Conservation (phyloP, 345 rosid species). For the Rhizophora mangle region DNA sequence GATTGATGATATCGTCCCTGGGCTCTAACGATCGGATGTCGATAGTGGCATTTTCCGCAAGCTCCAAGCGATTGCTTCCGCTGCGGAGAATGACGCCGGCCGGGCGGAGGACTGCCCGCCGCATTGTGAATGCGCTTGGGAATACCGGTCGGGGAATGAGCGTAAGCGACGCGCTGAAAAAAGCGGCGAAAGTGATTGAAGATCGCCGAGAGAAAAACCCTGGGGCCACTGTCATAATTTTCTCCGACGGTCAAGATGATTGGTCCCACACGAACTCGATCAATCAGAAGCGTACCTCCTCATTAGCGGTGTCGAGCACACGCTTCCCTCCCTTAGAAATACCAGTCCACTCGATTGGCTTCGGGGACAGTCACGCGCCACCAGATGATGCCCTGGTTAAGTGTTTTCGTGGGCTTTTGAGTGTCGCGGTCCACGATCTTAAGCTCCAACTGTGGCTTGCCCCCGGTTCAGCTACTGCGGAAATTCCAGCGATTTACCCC, state of each 20-base stretch:
- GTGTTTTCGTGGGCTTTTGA: conserved; percentile 39
- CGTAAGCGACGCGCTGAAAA: conserved; percentile 72
- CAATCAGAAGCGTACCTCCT: conserved; percentile 28
- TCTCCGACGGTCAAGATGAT: conserved; percentile 56
- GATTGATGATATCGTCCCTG: conserved; percentile 52
- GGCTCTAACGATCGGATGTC: conserved; percentile 71
- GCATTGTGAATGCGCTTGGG: conserved; percentile 61
- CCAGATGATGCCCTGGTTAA: conserved; percentile 45
- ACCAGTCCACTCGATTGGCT: conserved; percentile 57
- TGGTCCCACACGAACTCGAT: conserved; percentile 29
- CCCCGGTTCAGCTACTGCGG: conserved; percentile 61
- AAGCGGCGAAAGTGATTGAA: conserved; percentile 78
- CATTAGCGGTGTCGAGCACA: conserved; percentile 42
- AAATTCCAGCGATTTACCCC: conserved; percentile 57
- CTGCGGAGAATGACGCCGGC: conserved; percentile 63
- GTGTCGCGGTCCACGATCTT: conserved; percentile 63
- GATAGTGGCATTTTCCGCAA: conserved; percentile 66
- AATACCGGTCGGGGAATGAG: conserved; percentile 54
- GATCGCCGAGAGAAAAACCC: conserved; percentile 82
- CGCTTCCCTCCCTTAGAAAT: conserved; percentile 46
- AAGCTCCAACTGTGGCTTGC: conserved; percentile 56
- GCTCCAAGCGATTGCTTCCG: conserved; percentile 65
- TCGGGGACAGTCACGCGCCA: conserved; percentile 36
- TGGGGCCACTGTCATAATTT: conserved; percentile 47
- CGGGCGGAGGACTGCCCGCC: conserved; percentile 66